Evolutionary conservation across 2,329 filamentous ascomycete species (phyloP).

Genomic region (Apiospora phragmitis): DNA sequence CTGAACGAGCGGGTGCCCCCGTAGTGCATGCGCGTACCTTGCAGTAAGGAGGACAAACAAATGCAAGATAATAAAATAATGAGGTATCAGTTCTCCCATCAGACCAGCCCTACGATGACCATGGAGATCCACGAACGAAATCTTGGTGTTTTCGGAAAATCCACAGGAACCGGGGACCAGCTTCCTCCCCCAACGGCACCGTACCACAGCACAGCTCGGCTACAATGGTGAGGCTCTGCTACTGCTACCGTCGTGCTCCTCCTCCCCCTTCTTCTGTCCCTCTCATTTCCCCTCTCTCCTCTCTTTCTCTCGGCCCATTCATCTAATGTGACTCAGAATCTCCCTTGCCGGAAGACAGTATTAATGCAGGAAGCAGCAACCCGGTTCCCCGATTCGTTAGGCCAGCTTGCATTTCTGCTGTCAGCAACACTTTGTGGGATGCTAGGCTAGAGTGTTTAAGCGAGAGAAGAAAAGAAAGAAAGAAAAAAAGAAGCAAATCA

Average conservation of each 20-base stretch:
- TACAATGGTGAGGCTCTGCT: not conserved
- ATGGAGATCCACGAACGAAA: not conserved
- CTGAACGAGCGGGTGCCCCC: not conserved
- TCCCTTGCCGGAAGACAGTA: not conserved
- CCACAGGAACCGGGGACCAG: not conserved
- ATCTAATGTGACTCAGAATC: not conserved
- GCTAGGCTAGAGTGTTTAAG: not conserved
- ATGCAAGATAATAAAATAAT: not conserved
- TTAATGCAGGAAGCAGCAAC: not conserved
- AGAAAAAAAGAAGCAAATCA: not conserved
- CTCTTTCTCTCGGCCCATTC: not conserved
- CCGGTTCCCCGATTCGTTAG: not conserved
- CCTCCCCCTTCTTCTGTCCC: not conserved
- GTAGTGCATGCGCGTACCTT: slow-evolving; percentile 7
- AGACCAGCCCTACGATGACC: not conserved
- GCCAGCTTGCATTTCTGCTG: not conserved
- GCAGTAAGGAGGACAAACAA: not conserved
- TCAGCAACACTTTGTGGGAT: not conserved
- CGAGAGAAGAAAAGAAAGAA: not conserved
- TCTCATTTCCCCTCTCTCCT: not conserved
- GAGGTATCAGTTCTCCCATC: not conserved
- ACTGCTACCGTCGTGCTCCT: not conserved
- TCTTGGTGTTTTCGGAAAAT: not conserved
- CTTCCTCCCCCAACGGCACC: not conserved
- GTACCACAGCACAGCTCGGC: not conserved